A percentile compares a stretch with the other conserved stretches of the same genome.
These are phyloP conservation scores for Kondoa malvinella DNA, from an alignment of 768 basidiomycete species.

Conservation along the genomic window DNA sequence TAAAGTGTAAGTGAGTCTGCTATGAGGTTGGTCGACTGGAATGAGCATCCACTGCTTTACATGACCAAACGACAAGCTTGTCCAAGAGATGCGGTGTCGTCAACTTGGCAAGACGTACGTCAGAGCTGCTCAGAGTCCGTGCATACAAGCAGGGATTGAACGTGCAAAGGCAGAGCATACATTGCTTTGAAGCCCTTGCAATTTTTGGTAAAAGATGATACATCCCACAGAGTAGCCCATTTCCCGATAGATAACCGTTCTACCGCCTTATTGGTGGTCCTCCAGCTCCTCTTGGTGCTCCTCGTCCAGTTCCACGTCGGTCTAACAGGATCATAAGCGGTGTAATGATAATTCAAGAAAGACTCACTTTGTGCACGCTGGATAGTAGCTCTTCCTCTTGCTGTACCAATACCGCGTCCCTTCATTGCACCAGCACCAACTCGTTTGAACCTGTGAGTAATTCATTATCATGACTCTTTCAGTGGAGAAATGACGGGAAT, in stretches of 20 bases:
- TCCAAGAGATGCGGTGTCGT: too few relatives aligned
- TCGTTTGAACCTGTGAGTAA: slow-evolving; percentile 72
- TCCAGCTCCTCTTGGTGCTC: slow-evolving; percentile 9
- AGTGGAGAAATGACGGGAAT: slow-evolving; percentile 12
- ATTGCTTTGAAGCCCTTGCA: too few relatives aligned
- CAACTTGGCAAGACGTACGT: too few relatives aligned
- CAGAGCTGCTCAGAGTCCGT: too few relatives aligned
- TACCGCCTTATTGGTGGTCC: slow-evolving; percentile 11
- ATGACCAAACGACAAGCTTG: too few relatives aligned
- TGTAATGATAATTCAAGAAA: not conserved
- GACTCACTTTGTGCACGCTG: slow-evolving; percentile 47
- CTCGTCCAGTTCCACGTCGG: slow-evolving; percentile 11
- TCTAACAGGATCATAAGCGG: not conserved
- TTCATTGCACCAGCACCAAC: slow-evolving; percentile 97
- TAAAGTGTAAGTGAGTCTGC: not conserved
- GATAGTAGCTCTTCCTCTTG: slow-evolving; percentile 93
- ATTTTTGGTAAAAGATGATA: too few relatives aligned
- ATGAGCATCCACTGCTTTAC: not conserved
- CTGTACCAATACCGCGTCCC: slow-evolving; percentile 96
- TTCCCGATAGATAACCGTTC: not conserved
- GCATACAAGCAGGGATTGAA: too few relatives aligned
- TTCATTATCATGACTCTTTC: not conserved
- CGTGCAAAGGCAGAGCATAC: too few relatives aligned
- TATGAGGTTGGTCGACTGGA: not conserved
- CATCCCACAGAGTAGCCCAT: not conserved